Percentiles rank a stretch among this genome's conserved stretches.
Conservation (phyloP, 495 filamentous ascomycete genomes). For the Neurospora pannonica region DNA sequence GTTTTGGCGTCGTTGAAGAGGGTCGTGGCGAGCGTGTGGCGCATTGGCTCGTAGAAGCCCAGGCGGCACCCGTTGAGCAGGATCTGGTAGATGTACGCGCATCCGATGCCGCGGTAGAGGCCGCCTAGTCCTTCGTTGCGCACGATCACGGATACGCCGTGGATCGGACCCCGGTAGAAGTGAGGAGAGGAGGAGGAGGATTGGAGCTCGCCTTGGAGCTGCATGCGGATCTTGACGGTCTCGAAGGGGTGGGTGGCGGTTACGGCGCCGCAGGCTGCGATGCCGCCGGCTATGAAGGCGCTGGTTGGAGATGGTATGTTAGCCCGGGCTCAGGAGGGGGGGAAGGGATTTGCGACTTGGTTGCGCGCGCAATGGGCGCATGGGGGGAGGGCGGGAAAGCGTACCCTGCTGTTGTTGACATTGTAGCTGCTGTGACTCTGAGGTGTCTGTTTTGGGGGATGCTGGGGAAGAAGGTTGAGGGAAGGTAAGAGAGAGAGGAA, state of each 20-base stretch:
- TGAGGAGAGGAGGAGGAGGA: slow-evolving; percentile 70
- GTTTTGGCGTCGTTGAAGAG: slow-evolving; percentile 61
- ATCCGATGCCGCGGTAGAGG: slow-evolving; percentile 81
- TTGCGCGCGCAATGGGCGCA: not conserved
- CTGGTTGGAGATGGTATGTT: too few relatives aligned
- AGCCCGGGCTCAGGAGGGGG: slow-evolving; percentile 6
- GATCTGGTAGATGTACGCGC: slow-evolving; percentile 95
- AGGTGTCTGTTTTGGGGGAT: not conserved
- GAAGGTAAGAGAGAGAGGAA: not conserved
- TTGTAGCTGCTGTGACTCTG: slow-evolving; percentile 7
- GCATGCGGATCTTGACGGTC: slow-evolving; percentile 97
- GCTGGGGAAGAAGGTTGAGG: not conserved
- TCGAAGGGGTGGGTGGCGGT: slow-evolving; percentile 98
- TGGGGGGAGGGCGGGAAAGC: not conserved
- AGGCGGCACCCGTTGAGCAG: slow-evolving; percentile 92
- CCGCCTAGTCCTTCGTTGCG: slow-evolving; percentile 83
- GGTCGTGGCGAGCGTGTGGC: slow-evolving; percentile 49
- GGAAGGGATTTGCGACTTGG: not conserved
- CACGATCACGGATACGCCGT: slow-evolving; percentile 83
- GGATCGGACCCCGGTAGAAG: slow-evolving; percentile 85
- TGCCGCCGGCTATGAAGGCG: slow-evolving; percentile 85
- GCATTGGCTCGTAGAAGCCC: slow-evolving; percentile 95
- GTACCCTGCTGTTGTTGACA: slow-evolving; percentile 42
- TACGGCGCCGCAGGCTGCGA: slow-evolving; percentile 94
- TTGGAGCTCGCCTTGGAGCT: slow-evolving; percentile 94